Evolutionary conservation across 2,329 filamentous ascomycete species (phyloP), one percentile per base, ranked within the genome.

Genomic region (Clathrospora elynae): DNA sequence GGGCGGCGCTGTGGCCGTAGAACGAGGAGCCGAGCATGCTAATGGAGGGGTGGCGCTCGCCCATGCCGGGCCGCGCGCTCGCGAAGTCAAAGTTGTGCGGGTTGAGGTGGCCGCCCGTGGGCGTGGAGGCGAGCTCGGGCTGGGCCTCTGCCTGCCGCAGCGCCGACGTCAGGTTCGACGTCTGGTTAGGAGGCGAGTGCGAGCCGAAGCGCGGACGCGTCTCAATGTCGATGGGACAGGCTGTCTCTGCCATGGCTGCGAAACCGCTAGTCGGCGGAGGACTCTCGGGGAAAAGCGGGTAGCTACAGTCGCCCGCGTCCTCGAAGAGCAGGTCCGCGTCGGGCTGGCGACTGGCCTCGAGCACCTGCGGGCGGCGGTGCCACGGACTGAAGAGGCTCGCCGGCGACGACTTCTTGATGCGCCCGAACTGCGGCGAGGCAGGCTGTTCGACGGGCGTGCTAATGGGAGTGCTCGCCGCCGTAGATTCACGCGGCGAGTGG

Each of bases 101-200:
- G 32, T 71, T 71, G 31, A 69, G 66, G 46, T 76, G 70, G 60
- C 72, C 73, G n/a, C n/a, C n/a, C n/a, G n/a, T n/a, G 46, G 76
- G 73, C n/a, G 62, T 62, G 14, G 58, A 42, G 46, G 45, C 53
- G 23, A 57, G 40, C 39, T 66, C 55, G 42, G 61, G 62, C 38
- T 61, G 64, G 12, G 67, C 65, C 46, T 64, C 75, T 41, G 69
- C 70, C 41, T 75, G 73, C 59, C 82, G 79, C 43, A 85, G 70
- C 33, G 82, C 81, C 32, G 79, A 82, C 4, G 81, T 84, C 54
- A 85, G 72, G 59, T 83, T 84, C 23, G 82, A 85, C 9, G 80
- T 79, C 66, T 83, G 81, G 62, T 78, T 80, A 48, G 79, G 79
- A 35, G 82, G 81, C 20, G 80, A 82, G 53, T 80, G 75, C 39